Conservation (phyloP, 2,329 filamentous ascomycete species). For the Pseudomassariella vexata region DNA sequence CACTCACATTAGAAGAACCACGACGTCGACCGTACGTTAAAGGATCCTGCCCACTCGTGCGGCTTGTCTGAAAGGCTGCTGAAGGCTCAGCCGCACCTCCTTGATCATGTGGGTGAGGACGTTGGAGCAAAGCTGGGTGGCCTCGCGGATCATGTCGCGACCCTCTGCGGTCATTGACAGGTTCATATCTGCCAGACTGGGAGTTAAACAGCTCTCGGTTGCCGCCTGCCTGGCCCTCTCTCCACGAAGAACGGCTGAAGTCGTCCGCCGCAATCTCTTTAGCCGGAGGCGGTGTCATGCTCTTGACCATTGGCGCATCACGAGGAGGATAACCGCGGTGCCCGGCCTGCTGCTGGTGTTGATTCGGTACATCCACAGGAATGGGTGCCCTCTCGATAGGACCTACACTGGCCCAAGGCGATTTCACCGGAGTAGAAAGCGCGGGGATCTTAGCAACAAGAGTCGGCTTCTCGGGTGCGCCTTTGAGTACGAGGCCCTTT, state of each 20-base stretch:
- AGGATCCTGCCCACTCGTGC: slow-evolving; percentile 59
- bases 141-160: slow-evolving; percentile 65
- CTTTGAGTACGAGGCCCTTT: slow-evolving; percentile 61
- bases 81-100: slow-evolving; percentile 73
- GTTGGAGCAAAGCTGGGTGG: slow-evolving; percentile 74
- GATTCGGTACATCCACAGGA: slow-evolving; percentile 45
- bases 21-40: slow-evolving; percentile 65
- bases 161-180: slow-evolving; percentile 71
- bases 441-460: slow-evolving; percentile 67
- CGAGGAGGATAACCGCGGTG: slow-evolving; percentile 37
- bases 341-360: slow-evolving; percentile 22
- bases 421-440: slow-evolving; percentile 69
- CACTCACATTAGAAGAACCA: slow-evolving; percentile 87
- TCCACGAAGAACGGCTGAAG: slow-evolving; percentile 78
- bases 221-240: slow-evolving; percentile 58
- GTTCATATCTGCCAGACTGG: slow-evolving; percentile 90
- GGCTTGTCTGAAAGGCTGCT: slow-evolving; percentile 75
- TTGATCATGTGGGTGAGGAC: slow-evolving; percentile 57
- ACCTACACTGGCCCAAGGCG: slow-evolving; percentile 84
- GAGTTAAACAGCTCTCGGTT: slow-evolving; percentile 86
- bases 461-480: slow-evolving; percentile 63
- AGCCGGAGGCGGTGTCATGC: slow-evolving; percentile 46
- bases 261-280: slow-evolving; percentile 93
- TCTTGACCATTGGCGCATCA: slow-evolving; percentile 52
- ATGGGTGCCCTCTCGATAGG: slow-evolving; percentile 76